Evolutionary conservation across 371 early-diverging fungal genomes (phyloP).

Genomic region (Syncephalastrum contaminatum): DNA sequence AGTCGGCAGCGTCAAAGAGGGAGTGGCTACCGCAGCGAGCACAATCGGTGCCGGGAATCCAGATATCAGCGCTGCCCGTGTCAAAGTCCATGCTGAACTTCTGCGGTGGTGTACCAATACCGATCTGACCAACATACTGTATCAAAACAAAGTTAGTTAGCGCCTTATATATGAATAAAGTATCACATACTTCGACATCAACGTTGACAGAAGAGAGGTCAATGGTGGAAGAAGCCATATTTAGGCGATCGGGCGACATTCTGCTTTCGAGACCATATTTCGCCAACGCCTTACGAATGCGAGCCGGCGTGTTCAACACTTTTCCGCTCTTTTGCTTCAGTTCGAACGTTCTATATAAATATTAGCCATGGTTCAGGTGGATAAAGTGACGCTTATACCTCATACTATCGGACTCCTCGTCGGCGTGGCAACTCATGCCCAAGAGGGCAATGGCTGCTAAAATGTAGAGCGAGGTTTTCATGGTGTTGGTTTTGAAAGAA

Average conservation of each 20-base stretch:
- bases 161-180: not conserved
- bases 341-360: constrained; percentile 17
- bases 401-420: no score
- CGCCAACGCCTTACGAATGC: constrained; percentile 23
- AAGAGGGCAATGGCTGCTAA: no score
- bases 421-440: no score
- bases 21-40: constrained; percentile 24
- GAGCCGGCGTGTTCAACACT: constrained; percentile 28
- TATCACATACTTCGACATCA: constrained; percentile 34
- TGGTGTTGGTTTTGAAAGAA: no score
- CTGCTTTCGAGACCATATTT: constrained; percentile 33
- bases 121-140: constrained; percentile 52
- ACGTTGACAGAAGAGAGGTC: constrained; percentile 30
- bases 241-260: constrained; percentile 8
- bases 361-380: not conserved
- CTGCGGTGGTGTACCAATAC: constrained; percentile 57
- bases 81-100: constrained; percentile 53
- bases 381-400: no score
- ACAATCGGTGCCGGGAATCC: constrained; percentile 45
- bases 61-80: constrained; percentile 57
- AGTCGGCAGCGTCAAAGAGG: constrained; percentile 23
- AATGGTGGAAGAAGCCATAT: constrained; percentile 20
- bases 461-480: no score
- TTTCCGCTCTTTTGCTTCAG: constrained; percentile 19
- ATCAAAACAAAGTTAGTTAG: constrained; percentile 1